Base-by-base conservation (phyloP, 345 rosid species). In the Zanthoxylum bungeanum region DNA sequence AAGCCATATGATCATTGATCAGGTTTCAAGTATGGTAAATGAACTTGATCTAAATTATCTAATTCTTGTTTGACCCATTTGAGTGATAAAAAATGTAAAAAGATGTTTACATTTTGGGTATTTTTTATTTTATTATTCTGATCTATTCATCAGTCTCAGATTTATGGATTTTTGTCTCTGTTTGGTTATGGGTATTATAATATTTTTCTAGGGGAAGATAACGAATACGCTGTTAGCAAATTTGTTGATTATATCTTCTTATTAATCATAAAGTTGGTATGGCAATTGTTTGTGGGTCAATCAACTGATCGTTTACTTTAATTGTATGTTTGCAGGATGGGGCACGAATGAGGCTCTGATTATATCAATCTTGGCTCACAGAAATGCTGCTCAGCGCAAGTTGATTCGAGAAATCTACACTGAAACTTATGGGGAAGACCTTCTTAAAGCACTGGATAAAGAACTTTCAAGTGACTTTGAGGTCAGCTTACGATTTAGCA, bases 401-500 rank as follows among this genome's bases (percentile, higher is more conserved):
- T 40, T 63, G 16, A 91, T 94, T 40, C 85, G 88, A 6, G 74
- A 82, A 55, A 68, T 79, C 71, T 94, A 94, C 67, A 76, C 76
- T n/a, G 89, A 89, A 74, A 79, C 83, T 33, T 85, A 90, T 68
- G 88, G 93, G 50, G 87, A 87, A 75, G 93, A 91, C 76, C 96
- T 94, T 63, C 92, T 94, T 36, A 87, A 77, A 39, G 84, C 83
- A 14, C 72, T 93, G 21, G 91, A 88, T 73, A 87, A 87, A 74
- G 98, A 93, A 52, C 91, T 93, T 12, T 82, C 96, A 0, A 84
- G 87, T 78, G 98, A 94, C 65, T 94, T 94, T 73, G 96, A 91
- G 97, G 98, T 93, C 60, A 46, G 80, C 51, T 72, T 75, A n/a
- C 22, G 47, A 46, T 42, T 37, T 17, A 49, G 31, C 17, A 10